Evolutionary conservation across 1,284 basidiomycete genomes (phyloP).

Genomic region (Clitocybe nebularis): DNA sequence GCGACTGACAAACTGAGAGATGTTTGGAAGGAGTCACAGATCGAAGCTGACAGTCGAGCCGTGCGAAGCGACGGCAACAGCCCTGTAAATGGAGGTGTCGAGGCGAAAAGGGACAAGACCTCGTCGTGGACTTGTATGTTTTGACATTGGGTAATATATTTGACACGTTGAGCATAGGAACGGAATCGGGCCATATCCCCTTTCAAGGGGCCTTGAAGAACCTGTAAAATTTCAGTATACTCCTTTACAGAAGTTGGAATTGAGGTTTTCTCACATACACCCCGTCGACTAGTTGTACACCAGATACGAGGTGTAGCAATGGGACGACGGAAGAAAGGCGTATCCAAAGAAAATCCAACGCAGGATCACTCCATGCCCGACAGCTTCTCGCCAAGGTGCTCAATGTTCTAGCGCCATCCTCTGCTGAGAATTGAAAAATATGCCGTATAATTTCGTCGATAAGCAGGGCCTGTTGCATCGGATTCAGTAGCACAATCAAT

Average conservation of each 20-base stretch:
- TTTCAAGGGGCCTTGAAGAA: conserved; percentile 11
- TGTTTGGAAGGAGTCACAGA: conserved; percentile 26
- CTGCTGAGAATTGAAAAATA: conserved; percentile 35
- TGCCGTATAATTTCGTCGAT: conserved; percentile 49
- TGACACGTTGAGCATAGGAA: conserved; percentile 45
- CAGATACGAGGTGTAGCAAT: conserved; percentile 41
- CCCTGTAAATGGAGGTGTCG: conserved; percentile 1
- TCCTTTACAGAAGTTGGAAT: no score
- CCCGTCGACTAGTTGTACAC: conserved; percentile 21
- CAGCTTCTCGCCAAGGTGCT: conserved; percentile 37
- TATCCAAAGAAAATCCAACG: conserved; percentile 51
- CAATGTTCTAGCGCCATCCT: conserved; percentile 26
- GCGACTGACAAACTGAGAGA: conserved; percentile 30
- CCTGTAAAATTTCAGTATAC: conserved; percentile 13
- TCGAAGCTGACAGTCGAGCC: conserved; percentile 34
- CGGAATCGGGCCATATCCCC: conserved; percentile 29
- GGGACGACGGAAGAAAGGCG: conserved; percentile 42
- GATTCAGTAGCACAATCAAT: not conserved
- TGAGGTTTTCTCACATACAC: conserved; percentile 30
- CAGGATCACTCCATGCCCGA: conserved; percentile 52
- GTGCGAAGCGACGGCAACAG: conserved; percentile 35
- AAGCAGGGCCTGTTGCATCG: conserved; percentile 46
- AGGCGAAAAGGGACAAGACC: conserved; percentile 18
- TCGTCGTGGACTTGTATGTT: conserved; percentile 24
- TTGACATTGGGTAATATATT: conserved; percentile 36